These are phyloP conservation scores for Globisporangium viniferum DNA, from an alignment of 352 stramenopile species.

Conservation along the genomic window DNA sequence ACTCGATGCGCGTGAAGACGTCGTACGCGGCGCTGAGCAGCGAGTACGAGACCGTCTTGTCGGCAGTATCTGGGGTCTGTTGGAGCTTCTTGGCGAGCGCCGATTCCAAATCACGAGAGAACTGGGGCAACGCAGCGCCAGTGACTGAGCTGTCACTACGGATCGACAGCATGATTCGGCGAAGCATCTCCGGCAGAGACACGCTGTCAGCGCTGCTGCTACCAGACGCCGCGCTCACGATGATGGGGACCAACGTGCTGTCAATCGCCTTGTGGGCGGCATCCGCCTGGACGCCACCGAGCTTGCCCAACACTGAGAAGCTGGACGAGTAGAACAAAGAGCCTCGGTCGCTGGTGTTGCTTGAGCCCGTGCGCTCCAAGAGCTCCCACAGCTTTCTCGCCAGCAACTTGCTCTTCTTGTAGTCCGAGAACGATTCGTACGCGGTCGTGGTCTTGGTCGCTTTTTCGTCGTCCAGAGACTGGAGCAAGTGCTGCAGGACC, in stretches of 20 bases:
- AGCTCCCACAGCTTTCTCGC: slow-evolving; percentile 39
- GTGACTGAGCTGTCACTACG: neutral
- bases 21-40: slow-evolving; percentile 13
- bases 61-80: neutral
- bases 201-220: neutral
- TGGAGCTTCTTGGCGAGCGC: slow-evolving; percentile 3
- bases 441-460: slow-evolving; percentile 10
- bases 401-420: slow-evolving; percentile 37
- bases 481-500: slow-evolving; percentile 32
- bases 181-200: slow-evolving; percentile 14
- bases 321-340: slow-evolving; percentile 31
- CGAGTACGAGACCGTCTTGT: slow-evolving; percentile 1
- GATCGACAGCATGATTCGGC: slow-evolving; percentile 15
- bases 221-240: slow-evolving; percentile 20
- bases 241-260: slow-evolving; percentile 29
- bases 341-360: neutral
- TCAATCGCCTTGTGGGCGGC: slow-evolving; percentile 20
- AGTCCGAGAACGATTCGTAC: slow-evolving; percentile 26
- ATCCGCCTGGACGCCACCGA: slow-evolving; percentile 27
- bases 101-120: slow-evolving; percentile 10
- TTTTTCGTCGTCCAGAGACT: slow-evolving; percentile 21
- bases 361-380: slow-evolving; percentile 19
- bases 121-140: neutral
- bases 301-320: slow-evolving; percentile 24
- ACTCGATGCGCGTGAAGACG: slow-evolving; percentile 22